Base-by-base conservation (phyloP, 345 rosid species). In the Leavenworthia alabamica region DNA sequence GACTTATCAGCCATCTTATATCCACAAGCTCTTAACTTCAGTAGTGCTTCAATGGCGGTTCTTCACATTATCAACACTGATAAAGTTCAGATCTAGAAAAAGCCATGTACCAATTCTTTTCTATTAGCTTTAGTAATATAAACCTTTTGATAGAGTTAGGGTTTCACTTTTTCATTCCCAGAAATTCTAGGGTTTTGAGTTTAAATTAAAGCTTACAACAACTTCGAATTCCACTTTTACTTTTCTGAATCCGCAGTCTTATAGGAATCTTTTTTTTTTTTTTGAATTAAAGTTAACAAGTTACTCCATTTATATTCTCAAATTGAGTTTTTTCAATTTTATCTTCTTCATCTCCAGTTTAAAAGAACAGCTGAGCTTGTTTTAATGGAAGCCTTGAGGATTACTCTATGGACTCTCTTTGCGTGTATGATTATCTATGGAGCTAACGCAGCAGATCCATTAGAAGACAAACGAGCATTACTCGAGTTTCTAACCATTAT, bases 381-480 rank as follows among this genome's bases (percentile, higher is more conserved):
- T 76, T 73, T 48, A 55, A 70, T 62, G 74, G 68, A 70, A 54
- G 58, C 57, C 54, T 46, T 51, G 68, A 70, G 58, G 14, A 27
- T 78, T 60, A 64, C 68, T 44, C 54, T 72, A 56, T 71, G 59
- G 31, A 14, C 68, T 40, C 20, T 76, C 27, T n/a, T n/a, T 56
- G 29, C 78, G 20, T 71, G 73, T 75, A 46, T 77, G 29, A 5
- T 68, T 42, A 1, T 64, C 62, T 20, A 45, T 20, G 68, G 55
- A 44, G 83, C 51, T 56, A 71, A 68, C 36, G 66, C 88, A n/a
- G n/a, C n/a, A 47, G 88, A 82, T 61, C 86, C 81, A 35, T 74
- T 59, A 8, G 82, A 82, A 54, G 98, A 92, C 68, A 92, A 78
- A 81, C 80, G 75, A 29, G 95, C 97, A 66, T 77, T 92, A 68